A percentile compares a stretch with the other conserved stretches of the same genome.
These are phyloP conservation scores for Umbelopsis sp. DNA, from an alignment of 192 early-diverging fungal species.

Conservation along the genomic window DNA sequence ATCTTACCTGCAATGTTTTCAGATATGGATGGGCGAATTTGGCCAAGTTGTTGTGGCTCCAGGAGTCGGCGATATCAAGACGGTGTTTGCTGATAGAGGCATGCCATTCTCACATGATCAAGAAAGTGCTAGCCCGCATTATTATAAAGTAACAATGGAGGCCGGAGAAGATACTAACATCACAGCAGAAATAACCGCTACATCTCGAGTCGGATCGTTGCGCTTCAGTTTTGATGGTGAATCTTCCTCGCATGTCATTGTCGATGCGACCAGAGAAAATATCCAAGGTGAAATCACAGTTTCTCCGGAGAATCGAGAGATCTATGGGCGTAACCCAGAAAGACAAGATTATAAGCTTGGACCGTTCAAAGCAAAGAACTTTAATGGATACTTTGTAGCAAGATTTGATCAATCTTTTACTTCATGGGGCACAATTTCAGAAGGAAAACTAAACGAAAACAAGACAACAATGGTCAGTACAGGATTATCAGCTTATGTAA, in stretches of 20 bases:
- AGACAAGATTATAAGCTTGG: background rate
- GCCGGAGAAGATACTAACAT: background rate
- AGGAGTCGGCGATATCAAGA: background rate
- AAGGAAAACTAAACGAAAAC: background rate
- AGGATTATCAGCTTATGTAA: background rate
- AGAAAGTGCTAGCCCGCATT: background rate
- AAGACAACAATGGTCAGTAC: background rate
- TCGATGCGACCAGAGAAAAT: background rate
- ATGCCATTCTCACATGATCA: conserved; percentile 6
- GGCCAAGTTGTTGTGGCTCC: conserved; percentile 1
- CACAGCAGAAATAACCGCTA: background rate
- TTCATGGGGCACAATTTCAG: background rate
- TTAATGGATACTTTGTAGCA: conserved; percentile 10
- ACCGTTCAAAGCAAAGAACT: background rate
- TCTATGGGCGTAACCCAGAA: background rate
- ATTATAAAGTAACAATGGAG: conserved; percentile 1
- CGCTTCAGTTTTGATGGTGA: background rate
- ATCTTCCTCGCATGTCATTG: background rate
- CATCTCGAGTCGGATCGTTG: background rate
- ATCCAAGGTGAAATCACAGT: background rate
- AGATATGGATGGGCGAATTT: conserved; percentile 13
- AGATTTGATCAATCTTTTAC: background rate
- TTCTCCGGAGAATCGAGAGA: background rate
- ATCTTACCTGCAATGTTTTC: too few relatives aligned
- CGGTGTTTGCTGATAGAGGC: background rate